A percentile compares a stretch with the other conserved stretches of the same genome.
Conservation (phyloP, 1,284 basidiomycete species). For the Austropuccinia psidii region DNA sequence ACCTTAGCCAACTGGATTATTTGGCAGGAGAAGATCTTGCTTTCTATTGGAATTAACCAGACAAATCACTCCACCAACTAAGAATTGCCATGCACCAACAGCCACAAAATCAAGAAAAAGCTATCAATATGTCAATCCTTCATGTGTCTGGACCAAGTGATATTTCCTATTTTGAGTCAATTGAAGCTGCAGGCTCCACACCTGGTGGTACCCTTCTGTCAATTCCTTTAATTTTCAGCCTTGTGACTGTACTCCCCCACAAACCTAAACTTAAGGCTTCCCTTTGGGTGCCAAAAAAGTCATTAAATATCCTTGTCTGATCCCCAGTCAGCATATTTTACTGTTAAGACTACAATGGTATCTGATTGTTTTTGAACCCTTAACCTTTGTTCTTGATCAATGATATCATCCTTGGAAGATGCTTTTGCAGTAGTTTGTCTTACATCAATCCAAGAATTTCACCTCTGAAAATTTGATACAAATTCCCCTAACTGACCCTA, state of each 20-base stretch:
- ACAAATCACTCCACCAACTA: slow-evolving; percentile 58
- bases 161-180: slow-evolving; percentile 44
- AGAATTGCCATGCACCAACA: slow-evolving; percentile 55
- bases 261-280: slow-evolving; percentile 56
- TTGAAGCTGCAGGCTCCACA: slow-evolving; percentile 45
- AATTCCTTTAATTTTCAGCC: slow-evolving; percentile 53
- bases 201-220: slow-evolving; percentile 51
- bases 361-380: slow-evolving; percentile 59
- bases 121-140: slow-evolving; percentile 56
- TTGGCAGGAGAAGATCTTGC: slow-evolving; percentile 59
- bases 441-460: slow-evolving; percentile 60
- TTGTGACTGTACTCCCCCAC: slow-evolving; percentile 56
- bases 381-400: slow-evolving; percentile 61
- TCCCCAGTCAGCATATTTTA: slow-evolving; percentile 59
- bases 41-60: slow-evolving; percentile 62
- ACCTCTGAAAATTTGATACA: slow-evolving; percentile 59
- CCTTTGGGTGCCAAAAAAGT: slow-evolving; percentile 57
- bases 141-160: slow-evolving; percentile 47
- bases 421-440: slow-evolving; percentile 60
- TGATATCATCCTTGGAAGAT: slow-evolving; percentile 62
- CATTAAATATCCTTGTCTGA: slow-evolving; percentile 56
- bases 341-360: slow-evolving; percentile 58
- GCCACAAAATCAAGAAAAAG: slow-evolving; percentile 55
- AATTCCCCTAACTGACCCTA: slow-evolving; percentile 60
- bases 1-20: slow-evolving; percentile 55